A percentile compares a stretch with the other conserved stretches of the same genome.
These are phyloP conservation scores for Iodosphaeria phyllophila DNA, from an alignment of 2,329 filamentous ascomycete species.

Conservation along the genomic window DNA sequence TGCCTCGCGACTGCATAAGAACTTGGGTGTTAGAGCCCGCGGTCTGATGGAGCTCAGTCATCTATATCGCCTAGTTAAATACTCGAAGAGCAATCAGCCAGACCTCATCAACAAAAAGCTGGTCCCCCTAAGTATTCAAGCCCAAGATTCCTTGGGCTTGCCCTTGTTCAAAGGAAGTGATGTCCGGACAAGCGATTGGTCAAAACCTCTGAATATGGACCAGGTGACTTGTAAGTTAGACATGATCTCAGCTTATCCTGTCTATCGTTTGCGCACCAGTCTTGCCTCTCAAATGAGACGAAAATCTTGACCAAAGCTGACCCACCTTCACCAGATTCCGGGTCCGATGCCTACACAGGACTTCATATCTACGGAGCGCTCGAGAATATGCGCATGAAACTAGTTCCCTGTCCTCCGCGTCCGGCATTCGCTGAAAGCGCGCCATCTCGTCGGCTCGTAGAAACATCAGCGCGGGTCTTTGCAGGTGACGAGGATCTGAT, in stretches of 20 bases:
- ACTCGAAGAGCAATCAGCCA: conserved; percentile 29
- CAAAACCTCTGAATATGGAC: conserved; percentile 32
- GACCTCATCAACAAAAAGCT: conserved; percentile 44
- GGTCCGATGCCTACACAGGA: conserved; percentile 68
- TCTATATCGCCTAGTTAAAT: conserved; percentile 60
- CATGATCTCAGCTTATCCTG: not conserved
- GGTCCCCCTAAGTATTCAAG: conserved; percentile 50
- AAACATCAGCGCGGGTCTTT: no score
- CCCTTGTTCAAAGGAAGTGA: conserved; percentile 55
- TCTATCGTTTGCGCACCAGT: not conserved
- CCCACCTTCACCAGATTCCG: conserved; percentile 38
- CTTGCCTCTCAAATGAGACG: conserved; percentile 2
- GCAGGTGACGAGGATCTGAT: no score
- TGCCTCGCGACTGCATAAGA: conserved; percentile 47
- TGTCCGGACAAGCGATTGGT: conserved; percentile 64
- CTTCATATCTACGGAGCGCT: conserved; percentile 55
- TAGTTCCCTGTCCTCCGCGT: conserved; percentile 52
- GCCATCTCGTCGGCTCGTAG: no score
- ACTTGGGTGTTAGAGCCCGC: conserved; percentile 41
- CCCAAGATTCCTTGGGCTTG: conserved; percentile 50
- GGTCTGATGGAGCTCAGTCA: conserved; percentile 71
- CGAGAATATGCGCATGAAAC: conserved; percentile 44
- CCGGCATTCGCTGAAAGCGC: conserved; percentile 57
- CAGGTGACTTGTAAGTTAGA: conserved; percentile 50
- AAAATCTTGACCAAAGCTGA: conserved; percentile 5